Evolutionary conservation across 1,284 basidiomycete species (phyloP).

Genomic region (Melampsora occidentalis): DNA sequence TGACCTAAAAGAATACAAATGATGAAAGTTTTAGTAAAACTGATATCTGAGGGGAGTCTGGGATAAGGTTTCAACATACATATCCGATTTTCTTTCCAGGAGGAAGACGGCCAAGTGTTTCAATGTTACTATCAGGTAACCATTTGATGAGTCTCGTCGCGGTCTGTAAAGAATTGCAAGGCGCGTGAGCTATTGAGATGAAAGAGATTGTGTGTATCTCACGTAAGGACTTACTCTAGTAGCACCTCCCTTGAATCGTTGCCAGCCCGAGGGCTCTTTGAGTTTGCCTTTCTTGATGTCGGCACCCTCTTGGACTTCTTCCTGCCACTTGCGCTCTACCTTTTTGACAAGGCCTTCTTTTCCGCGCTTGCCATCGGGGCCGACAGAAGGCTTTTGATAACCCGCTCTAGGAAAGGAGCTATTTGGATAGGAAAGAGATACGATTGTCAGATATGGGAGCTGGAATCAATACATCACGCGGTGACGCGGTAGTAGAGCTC

Average conservation of each 20-base stretch:
- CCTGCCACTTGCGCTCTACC: slow-evolving; percentile 40
- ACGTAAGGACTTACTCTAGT: slow-evolving; percentile 15
- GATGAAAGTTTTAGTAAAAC: too few relatives aligned
- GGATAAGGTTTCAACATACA: neutral
- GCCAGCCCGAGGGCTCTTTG: slow-evolving; percentile 16
- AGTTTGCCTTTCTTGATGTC: slow-evolving; percentile 33
- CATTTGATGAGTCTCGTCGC: slow-evolving; percentile 30
- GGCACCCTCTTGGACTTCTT: slow-evolving; percentile 38
- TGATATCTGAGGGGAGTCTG: too few relatives aligned
- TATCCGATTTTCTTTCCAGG: slow-evolving; percentile 33
- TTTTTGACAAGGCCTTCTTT: slow-evolving; percentile 36
- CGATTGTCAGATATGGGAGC: neutral
- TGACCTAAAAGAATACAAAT: slow-evolving; percentile 11
- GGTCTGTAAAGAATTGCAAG: slow-evolving; percentile 1
- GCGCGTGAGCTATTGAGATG: neutral
- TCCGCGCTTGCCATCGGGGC: slow-evolving; percentile 22
- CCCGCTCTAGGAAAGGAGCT: slow-evolving; percentile 37
- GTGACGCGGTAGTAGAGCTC: neutral
- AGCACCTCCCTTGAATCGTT: slow-evolving; percentile 26
- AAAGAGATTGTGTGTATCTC: neutral
- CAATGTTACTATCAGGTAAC: slow-evolving; percentile 23
- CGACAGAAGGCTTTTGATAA: slow-evolving; percentile 24
- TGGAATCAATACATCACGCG: neutral
- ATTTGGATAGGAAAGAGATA: neutral
- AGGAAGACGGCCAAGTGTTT: slow-evolving; percentile 33